These are phyloP conservation scores for Daldinia childiae DNA, from an alignment of 495 filamentous ascomycete genomes.

Conservation along the genomic window DNA sequence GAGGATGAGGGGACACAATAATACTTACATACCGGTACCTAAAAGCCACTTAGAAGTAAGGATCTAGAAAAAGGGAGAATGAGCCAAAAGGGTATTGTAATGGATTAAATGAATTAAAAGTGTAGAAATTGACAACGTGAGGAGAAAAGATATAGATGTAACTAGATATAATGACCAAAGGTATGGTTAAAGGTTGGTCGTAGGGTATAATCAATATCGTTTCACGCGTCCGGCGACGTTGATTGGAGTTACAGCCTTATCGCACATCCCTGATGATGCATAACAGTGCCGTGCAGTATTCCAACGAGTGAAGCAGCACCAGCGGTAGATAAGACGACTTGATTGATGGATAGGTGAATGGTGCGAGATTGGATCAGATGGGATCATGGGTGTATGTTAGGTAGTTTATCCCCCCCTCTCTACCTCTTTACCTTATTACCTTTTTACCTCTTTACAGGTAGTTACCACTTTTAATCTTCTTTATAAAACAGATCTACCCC, in stretches of 20 bases:
- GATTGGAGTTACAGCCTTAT: conserved; percentile 54
- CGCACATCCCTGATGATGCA: conserved; percentile 47
- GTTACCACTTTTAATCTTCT: conserved; percentile 7
- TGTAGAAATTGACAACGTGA: conserved; percentile 20
- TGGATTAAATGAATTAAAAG: conserved; percentile 24
- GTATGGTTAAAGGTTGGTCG: conserved; percentile 20
- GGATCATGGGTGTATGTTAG: conserved; percentile 38
- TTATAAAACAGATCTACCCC: conserved; percentile 31
- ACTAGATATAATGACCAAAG: conserved; percentile 24
- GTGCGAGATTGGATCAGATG: conserved; percentile 43
- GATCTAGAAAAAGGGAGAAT: conserved; percentile 11
- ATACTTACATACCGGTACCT: background rate
- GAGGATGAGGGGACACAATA: background rate
- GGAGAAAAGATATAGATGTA: conserved; percentile 38
- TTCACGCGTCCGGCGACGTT: conserved; percentile 40
- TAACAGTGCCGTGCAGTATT: conserved; percentile 26
- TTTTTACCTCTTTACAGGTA: background rate
- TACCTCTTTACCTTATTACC: background rate
- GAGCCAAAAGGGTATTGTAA: conserved; percentile 5
- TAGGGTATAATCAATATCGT: conserved; percentile 41
- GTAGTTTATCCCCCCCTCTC: background rate
- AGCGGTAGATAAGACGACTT: conserved; percentile 50
- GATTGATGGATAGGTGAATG: conserved; percentile 40
- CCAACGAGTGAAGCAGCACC: conserved; percentile 21
- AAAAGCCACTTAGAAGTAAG: background rate